Evolutionary conservation across 2,329 filamentous ascomycete genomes (phyloP), one percentile per base, ranked within the genome.

Genomic region (Mariannaea elegans): DNA sequence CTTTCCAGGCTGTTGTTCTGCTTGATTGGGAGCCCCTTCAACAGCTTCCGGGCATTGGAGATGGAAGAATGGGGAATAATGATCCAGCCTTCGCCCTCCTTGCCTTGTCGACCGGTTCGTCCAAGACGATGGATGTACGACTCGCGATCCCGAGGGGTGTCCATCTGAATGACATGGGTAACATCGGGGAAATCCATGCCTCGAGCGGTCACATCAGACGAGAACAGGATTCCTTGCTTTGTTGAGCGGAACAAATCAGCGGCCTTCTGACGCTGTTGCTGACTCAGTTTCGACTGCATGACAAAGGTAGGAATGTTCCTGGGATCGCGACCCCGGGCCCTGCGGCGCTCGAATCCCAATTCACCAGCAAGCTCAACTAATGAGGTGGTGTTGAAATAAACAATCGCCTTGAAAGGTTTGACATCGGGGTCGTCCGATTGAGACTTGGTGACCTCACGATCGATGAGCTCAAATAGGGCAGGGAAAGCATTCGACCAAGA

Each of bases 391-490:
- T 91, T 91, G 75, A 94, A 90, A 80, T 97, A 99, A 39, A 97
- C 81, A 61, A 99, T 96, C n/a, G 93, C 92, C 83, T 99, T 99
- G 85, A 98, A 97, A 0, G 92, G 91, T 14, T 76, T 76, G 3
- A 62, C 69, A 4, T 75, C 74, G 2, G 69, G 75, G 63, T 81
- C 78, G 63, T 76, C 71, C 6, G 24, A 27, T 2, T 65, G 69
- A 18, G 78, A 73, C 21, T 79, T 77, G 27, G 81, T 67, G n/a
- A 82, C 75, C 67, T 90, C 87, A 32, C 84, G 83, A 54, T 88
- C 79, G 45, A 89, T 80, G 50, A 97, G 83, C 76, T 98, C 94
- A 53, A 95, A 82, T 18, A 98, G 75, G 2, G 90, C 78, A 14
- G 95, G 93, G 61, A 92, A 82, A 39, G 89, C 78, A 74, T 97